A percentile compares a stretch with the other conserved stretches of the same genome.
These are phyloP conservation scores for Nephelium lappaceum DNA, from an alignment of 345 rosid genomes.

Conservation along the genomic window DNA sequence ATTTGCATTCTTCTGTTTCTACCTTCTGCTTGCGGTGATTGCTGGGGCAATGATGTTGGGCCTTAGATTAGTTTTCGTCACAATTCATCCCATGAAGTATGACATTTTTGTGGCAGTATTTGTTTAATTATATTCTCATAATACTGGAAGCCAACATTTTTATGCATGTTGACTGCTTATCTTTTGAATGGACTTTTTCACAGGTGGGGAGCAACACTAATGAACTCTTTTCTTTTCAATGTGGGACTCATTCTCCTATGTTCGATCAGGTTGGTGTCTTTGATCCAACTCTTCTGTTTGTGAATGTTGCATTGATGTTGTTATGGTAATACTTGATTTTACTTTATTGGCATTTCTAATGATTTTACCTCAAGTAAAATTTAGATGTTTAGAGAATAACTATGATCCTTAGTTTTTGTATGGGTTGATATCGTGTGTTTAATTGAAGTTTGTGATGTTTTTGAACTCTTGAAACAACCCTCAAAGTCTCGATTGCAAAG, in stretches of 20 bases:
- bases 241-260: conserved; percentile 93
- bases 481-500: background rate
- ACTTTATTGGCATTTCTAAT: background rate
- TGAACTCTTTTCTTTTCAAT: conserved; percentile 99
- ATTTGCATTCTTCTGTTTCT: conserved; percentile 96
- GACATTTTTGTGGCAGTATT: conserved; percentile 12
- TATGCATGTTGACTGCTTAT: conserved; percentile 29
- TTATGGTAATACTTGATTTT: background rate
- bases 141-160: background rate
- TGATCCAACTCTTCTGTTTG: background rate
- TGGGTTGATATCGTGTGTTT: background rate
- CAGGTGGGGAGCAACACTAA: conserved; percentile 99
- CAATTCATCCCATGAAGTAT: conserved; percentile 98
- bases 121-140: background rate
- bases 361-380: conserved; percentile 5
- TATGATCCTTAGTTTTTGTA: background rate
- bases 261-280: conserved; percentile 72
- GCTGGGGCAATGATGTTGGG: conserved; percentile 99
- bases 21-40: conserved; percentile 87
- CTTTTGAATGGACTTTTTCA: conserved; percentile 22
- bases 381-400: background rate
- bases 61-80: conserved; percentile 79
- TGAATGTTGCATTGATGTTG: background rate
- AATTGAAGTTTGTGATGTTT: background rate
- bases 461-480: background rate